These are phyloP conservation scores for Epichloe baconii DNA, from an alignment of 2,329 filamentous ascomycete species.

Conservation along the genomic window DNA sequence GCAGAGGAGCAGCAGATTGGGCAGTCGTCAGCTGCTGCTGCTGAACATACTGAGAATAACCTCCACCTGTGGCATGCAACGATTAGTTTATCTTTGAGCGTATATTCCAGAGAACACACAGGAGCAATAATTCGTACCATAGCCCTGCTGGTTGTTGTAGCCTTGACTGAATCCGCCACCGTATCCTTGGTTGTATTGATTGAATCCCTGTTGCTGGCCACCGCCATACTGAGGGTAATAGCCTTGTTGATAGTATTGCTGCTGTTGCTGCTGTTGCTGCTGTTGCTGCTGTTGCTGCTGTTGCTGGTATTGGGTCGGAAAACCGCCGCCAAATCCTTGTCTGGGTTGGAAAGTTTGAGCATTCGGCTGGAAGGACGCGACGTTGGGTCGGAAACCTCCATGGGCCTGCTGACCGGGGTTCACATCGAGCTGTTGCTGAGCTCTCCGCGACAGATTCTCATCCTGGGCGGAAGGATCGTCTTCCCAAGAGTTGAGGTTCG, in stretches of 20 bases:
- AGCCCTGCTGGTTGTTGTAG: slow-evolving; percentile 29
- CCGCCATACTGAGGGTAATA: slow-evolving; percentile 48
- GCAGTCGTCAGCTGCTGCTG: slow-evolving; percentile 18
- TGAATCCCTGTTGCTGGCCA: slow-evolving; percentile 30
- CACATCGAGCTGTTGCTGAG: slow-evolving; percentile 63
- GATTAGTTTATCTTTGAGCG: neutral
- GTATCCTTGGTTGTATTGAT: slow-evolving; percentile 40
- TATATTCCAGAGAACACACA: neutral
- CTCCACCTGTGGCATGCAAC: slow-evolving; percentile 24
- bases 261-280: slow-evolving; percentile 28
- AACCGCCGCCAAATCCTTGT: slow-evolving; percentile 50
- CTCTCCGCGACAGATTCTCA: slow-evolving; percentile 63
- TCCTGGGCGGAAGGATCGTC: slow-evolving; percentile 70
- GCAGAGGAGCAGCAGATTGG: neutral
- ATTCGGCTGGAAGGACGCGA: slow-evolving; percentile 59
- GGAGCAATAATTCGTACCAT: slow-evolving; percentile 19
- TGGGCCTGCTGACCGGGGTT: slow-evolving; percentile 35
- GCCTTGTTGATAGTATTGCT: slow-evolving; percentile 37
- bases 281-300: slow-evolving; percentile 35
- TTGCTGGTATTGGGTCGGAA: slow-evolving; percentile 41
- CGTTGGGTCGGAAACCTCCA: slow-evolving; percentile 35
- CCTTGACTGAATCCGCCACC: slow-evolving; percentile 37
- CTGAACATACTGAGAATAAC: slow-evolving; percentile 41
- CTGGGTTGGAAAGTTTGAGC: slow-evolving; percentile 60
- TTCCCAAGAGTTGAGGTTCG: slow-evolving; percentile 90